Evolutionary conservation across 2,329 filamentous ascomycete species (phyloP), one percentile per base, ranked within the genome.

Genomic region (Aspergillus vadensis): DNA sequence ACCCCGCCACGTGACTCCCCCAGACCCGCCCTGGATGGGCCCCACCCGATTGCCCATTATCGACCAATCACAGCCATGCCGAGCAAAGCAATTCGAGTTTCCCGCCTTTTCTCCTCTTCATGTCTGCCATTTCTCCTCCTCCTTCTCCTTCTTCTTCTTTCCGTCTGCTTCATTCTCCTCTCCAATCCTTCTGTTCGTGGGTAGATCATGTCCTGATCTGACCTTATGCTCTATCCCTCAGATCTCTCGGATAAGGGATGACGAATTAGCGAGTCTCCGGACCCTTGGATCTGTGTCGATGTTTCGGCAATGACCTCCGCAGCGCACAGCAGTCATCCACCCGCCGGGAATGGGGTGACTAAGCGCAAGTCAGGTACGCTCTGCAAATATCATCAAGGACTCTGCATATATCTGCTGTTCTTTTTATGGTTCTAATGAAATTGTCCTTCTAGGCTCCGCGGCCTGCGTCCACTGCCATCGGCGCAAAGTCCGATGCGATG

Each of bases 401-500:
- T n/a, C 25, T 32, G 25, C 39, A 30, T 3, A 23, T 23, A 2
- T 44, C 9, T 30, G 2, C 23, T 23, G 6, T 15, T 39, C 19
- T 32, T 17, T 0, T 27, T 14, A 10, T 8, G 43, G 30, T 47
- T 10, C 56, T 66, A 10, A 63, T 23, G 36, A 36, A 32, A 58
- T 12, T 44, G 58, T 65, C 50, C 19, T 47, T 36, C 39, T 67
- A 77, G 74, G 74, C 55, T 75, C 76, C n/a, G 77, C 71, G 23
- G 82, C 82, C 38, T 83, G 81, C 61, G 70, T 81, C 43, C 74
- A 77, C 61, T 83, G 81, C 56, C 81, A 83, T 69, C 79, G 77
- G 53, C 78, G 81, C 59, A 83, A 83, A 68, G 78, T 83, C 53
- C 79, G 80, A 62, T 83, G 81, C 63, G 82, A 83, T 69, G 78